Base-by-base conservation (phyloP, 2,329 filamentous ascomycete species). In the Colletotrichum noveboracense region DNA sequence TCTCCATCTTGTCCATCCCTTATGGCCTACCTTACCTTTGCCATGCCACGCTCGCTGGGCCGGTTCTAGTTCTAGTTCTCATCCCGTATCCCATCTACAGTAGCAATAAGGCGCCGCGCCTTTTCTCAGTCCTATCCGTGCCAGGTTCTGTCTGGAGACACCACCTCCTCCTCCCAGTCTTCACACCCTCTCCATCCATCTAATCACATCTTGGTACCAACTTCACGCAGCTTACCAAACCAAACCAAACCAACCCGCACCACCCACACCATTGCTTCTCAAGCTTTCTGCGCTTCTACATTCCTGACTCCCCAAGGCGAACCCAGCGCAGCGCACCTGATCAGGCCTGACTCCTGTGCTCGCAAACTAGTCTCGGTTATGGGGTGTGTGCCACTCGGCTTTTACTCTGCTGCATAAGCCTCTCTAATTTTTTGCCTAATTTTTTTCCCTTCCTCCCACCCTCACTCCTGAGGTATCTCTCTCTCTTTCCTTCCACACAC, bases 311-410 rank as follows among this genome's bases (percentile, higher is more conserved):
- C 62, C 14, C 14, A 38, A 68, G 58, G 70, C 74, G 74, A 75
- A 75, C 74, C 74, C 74, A 74, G 74, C 74, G 70, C 34, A 30
- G 36, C 43, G 43, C 70, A 75, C 71, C 71, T 76, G 75, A 76
- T 70, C 68, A 70, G 38, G 69, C 73, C 73, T 77, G 75, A 76
- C 75, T 77, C 75, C 43, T 66, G 61, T 64, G 62, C 70, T 77
- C 76, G 76, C 76, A 76, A 76, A 73, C 76, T 71, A 74, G 74
- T 70, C 70, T 74, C 66, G 62, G 68, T 76, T 71, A 70, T 64
- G 70, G 74, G 68, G 68, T 28, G 64, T 68, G 64, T 64, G 55
- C 52, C 30, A 48, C 66, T 72, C 64, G 73, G 73, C 65, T 66
- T 70, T 72, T 43, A 69, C 69, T 73, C 38, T 61, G 69, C 38